Evolutionary conservation across 139 green algal genomes (phyloP).

Genomic region (Mesotaenium endlicherianum): DNA sequence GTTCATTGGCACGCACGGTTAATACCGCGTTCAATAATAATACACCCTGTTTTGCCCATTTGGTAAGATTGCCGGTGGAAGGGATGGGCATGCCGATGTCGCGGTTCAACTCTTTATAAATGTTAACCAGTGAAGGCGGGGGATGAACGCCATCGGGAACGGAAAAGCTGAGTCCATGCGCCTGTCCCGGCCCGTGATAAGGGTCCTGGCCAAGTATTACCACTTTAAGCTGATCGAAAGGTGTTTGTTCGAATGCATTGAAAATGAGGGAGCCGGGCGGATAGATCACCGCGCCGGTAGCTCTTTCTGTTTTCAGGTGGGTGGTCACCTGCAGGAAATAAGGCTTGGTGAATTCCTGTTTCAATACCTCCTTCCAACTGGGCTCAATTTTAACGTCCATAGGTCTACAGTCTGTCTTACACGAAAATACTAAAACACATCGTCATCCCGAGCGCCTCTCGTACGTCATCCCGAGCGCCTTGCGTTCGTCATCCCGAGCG

Average conservation of each 20-base stretch:
- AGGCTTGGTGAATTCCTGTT: not conserved
- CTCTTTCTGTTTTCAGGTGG: constrained; percentile 15
- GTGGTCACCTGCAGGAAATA: constrained; percentile 30
- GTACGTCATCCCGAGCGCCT: too few species aligned
- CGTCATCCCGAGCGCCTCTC: too few species aligned
- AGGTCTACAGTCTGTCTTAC: too few species aligned
- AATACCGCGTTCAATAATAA: constrained; percentile 59
- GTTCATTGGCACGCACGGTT: constrained; percentile 45
- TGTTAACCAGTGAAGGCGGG: constrained; percentile 50
- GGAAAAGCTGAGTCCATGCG: constrained; percentile 87
- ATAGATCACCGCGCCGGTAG: constrained; percentile 58
- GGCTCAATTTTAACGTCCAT: not conserved
- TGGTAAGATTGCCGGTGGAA: constrained; percentile 66
- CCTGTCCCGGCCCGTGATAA: constrained; percentile 83
- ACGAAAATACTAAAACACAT: too few species aligned
- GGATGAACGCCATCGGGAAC: constrained; percentile 68
- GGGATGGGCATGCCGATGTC: constrained; percentile 58
- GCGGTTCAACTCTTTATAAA: constrained; percentile 71
- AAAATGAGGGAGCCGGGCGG: constrained; percentile 75
- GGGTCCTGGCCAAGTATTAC: constrained; percentile 71
- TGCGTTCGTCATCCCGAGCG: too few species aligned
- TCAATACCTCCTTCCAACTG: not conserved
- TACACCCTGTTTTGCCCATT: constrained; percentile 68
- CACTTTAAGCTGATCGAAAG: constrained; percentile 44
- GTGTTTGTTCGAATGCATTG: constrained; percentile 49